Percentiles rank a stretch among this genome's conserved stretches.
Conservation (phyloP, 2,329 filamentous ascomycete species). For the Arthrinium phaeospermum region DNA sequence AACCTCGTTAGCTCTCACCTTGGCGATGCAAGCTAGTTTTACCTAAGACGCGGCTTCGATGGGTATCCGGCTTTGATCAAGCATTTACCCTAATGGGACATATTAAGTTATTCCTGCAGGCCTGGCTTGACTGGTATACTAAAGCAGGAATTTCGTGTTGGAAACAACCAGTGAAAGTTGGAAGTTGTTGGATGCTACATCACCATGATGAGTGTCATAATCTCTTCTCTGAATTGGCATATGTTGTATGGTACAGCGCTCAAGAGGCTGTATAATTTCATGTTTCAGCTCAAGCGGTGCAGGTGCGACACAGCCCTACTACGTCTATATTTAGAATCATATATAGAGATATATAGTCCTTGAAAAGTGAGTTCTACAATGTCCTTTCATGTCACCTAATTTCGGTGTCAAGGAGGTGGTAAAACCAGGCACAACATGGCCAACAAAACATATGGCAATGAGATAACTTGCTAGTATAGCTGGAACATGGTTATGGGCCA, state of each 20-base stretch:
- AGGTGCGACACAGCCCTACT: background rate
- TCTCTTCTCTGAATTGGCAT: background rate
- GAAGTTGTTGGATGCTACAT: background rate
- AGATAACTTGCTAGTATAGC: no score
- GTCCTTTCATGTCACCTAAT: background rate
- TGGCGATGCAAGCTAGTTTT: background rate
- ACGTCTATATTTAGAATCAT: no score
- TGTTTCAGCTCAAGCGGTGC: background rate
- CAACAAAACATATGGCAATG: no score
- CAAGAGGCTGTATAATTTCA: background rate
- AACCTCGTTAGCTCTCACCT: constrained; percentile 1
- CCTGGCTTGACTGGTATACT: background rate
- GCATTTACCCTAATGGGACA: background rate
- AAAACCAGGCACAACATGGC: background rate
- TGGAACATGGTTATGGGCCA: no score
- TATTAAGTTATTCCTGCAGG: background rate
- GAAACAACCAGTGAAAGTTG: background rate
- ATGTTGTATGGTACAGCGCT: background rate
- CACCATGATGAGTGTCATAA: background rate
- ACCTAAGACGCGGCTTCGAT: background rate
- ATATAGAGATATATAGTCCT: no score
- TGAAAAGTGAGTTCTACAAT: background rate
- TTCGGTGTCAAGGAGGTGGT: background rate
- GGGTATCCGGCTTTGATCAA: background rate
- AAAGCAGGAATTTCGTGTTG: background rate